Conservation (phyloP, 164 flowering plant genomes). For the Vitis cinerea region DNA sequence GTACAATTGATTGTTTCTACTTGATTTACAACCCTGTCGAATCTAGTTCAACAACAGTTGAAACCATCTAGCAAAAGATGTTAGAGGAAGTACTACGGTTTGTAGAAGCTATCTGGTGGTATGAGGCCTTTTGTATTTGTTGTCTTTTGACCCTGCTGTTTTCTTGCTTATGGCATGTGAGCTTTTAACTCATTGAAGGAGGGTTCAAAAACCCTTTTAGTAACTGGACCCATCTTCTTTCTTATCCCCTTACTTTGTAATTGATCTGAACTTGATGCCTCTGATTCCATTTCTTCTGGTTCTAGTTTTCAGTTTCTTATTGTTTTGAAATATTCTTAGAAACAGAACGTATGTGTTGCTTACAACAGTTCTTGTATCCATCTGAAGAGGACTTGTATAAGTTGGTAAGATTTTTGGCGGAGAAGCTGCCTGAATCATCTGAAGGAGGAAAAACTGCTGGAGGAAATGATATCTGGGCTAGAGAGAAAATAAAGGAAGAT, state of each 20-base stretch:
- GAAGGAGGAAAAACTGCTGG: constrained; percentile 23
- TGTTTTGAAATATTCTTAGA: constrained; percentile 42
- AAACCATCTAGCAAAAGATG: too few relatives aligned
- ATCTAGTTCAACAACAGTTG: too few relatives aligned
- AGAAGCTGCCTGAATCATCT: constrained; percentile 49
- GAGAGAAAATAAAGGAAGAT: constrained; percentile 14
- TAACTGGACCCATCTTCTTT: neutral
- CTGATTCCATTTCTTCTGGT: constrained; percentile 14
- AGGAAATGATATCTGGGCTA: constrained; percentile 2
- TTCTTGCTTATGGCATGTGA: too few relatives aligned
- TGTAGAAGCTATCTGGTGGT: too few relatives aligned
- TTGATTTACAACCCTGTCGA: too few relatives aligned
- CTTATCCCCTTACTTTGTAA: neutral
- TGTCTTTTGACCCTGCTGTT: too few relatives aligned
- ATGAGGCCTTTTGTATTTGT: too few relatives aligned
- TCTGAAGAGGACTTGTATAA: constrained; percentile 77
- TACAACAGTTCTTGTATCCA: constrained; percentile 84
- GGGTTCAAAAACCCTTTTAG: neutral
- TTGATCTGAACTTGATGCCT: neutral
- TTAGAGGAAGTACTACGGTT: too few relatives aligned
- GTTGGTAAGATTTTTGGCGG: constrained; percentile 71
- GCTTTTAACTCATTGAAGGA: too few relatives aligned
- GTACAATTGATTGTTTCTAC: too few relatives aligned
- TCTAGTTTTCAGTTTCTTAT: constrained; percentile 20
- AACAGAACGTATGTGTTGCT: constrained; percentile 65